Conservation (phyloP, 75 land plant species). For the Isoetes taiwanensis region DNA sequence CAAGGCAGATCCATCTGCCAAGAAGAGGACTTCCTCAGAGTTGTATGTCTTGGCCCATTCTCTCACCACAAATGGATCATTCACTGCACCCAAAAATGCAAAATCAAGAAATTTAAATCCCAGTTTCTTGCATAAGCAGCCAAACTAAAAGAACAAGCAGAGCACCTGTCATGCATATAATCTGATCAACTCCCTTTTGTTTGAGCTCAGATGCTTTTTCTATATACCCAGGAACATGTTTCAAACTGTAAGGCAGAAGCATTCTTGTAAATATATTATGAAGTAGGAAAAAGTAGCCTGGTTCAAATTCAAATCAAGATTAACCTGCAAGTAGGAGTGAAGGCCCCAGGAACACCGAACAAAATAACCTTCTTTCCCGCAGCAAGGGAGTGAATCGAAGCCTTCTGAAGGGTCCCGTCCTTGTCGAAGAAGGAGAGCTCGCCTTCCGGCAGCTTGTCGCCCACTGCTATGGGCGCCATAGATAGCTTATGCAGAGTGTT, state of each 20-base stretch:
- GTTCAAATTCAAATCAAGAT: too few relatives aligned
- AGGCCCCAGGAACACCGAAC: slow-evolving; percentile 82
- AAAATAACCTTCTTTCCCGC: slow-evolving; percentile 60
- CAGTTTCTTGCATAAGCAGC: background rate
- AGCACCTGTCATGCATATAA: slow-evolving; percentile 24
- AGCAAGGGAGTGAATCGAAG: slow-evolving; percentile 45
- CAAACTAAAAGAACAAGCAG: background rate
- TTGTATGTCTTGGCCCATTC: slow-evolving; percentile 22
- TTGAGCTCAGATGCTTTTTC: slow-evolving; percentile 27
- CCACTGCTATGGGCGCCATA: slow-evolving; percentile 54
- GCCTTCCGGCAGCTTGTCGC: slow-evolving; percentile 51
- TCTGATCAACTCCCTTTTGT: slow-evolving; percentile 24
- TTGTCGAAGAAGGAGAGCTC: slow-evolving; percentile 41
- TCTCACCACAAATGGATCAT: slow-evolving; percentile 30
- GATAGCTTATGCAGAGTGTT: too few relatives aligned
- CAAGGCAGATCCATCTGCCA: slow-evolving; percentile 23
- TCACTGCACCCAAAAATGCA: slow-evolving; percentile 18
- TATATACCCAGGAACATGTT: slow-evolving; percentile 30
- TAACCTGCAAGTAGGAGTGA: slow-evolving; percentile 84
- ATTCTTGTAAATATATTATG: too few relatives aligned
- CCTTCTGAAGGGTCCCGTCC: slow-evolving; percentile 34
- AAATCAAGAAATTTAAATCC: too few relatives aligned
- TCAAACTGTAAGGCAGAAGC: slow-evolving; percentile 15
- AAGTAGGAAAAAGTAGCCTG: too few relatives aligned
- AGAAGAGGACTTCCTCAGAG: slow-evolving; percentile 12